A percentile compares a stretch with the other conserved stretches of the same genome.
Conservation (phyloP, 202 grass and related monocot species). For the Panicum virgatum region DNA sequence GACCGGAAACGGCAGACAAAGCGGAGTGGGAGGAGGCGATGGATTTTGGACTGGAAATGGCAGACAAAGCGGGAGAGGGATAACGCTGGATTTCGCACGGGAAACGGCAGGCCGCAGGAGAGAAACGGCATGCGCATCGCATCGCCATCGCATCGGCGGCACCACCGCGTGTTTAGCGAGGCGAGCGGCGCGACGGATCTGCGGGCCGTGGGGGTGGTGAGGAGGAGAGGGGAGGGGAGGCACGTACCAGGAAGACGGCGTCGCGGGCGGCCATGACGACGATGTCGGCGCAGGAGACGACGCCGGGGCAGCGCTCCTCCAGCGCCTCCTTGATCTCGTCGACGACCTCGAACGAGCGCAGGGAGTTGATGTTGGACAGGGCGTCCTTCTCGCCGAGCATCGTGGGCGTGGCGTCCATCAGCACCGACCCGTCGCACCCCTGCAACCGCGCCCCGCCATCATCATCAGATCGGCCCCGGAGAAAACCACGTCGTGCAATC, state of each 20-base stretch:
- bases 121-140: not conserved
- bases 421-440: conserved; percentile 92
- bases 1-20: not conserved
- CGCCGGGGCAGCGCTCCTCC: conserved; percentile 70
- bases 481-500: not conserved
- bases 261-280: conserved; percentile 93
- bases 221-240: not conserved
- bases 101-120: conserved; percentile 19
- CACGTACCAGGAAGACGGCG: conserved; percentile 76
- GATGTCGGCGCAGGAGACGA: conserved; percentile 97
- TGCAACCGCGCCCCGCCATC: conserved; percentile 13
- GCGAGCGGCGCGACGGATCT: not conserved
- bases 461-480: not conserved
- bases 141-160: too few species aligned
- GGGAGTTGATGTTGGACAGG: conserved; percentile 85
- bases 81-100: not conserved
- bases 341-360: conserved; percentile 88
- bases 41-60: not conserved
- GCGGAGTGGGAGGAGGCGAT: not conserved
- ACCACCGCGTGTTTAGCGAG: not conserved
- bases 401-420: conserved; percentile 77
- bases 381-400: conserved; percentile 83
- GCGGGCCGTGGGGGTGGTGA: not conserved
- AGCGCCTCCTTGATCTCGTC: conserved; percentile 75
- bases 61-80: not conserved